phyloP scores from a whole-genome alignment of 768 basidiomycete genomes.

The Lactarius akahatsu region DNA sequence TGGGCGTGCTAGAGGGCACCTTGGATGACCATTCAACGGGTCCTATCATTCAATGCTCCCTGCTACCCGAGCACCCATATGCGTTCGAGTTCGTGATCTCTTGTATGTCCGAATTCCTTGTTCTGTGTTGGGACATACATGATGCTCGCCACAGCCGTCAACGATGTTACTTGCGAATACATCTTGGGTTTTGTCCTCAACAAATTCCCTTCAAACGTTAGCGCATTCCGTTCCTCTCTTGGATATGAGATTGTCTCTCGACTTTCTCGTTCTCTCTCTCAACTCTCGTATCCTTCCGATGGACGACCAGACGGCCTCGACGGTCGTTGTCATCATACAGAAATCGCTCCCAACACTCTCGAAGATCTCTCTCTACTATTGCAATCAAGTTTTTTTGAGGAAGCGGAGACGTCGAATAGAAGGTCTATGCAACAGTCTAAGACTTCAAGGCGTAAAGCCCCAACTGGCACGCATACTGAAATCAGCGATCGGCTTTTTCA shows the following conservation, averaged over 20 bases:
- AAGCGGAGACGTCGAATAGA: neutral
- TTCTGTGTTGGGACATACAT: neutral
- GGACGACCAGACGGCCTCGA: slow-evolving; percentile 3
- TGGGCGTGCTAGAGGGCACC: slow-evolving; percentile 5
- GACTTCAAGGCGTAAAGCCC: neutral
- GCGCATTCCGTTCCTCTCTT: neutral
- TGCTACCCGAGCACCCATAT: slow-evolving; percentile 13
- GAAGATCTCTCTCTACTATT: slow-evolving; percentile 9
- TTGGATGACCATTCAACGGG: slow-evolving; percentile 12
- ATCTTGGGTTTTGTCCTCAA: slow-evolving; percentile 1
- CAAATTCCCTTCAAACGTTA: neutral
- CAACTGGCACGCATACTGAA: neutral
- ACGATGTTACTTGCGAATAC: too few relatives aligned
- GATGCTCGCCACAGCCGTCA: slow-evolving; percentile 10
- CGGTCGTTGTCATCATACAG: neutral
- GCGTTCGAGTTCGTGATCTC: slow-evolving; percentile 20
- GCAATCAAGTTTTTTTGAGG: slow-evolving; percentile 2
- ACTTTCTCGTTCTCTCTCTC: slow-evolving; percentile 7
- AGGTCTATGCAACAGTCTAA: neutral
- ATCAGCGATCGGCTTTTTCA: slow-evolving; percentile 4
- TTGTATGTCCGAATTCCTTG: neutral
- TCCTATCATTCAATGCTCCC: slow-evolving; percentile 6
- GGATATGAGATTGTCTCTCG: slow-evolving; percentile 7
- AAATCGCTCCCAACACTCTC: neutral
- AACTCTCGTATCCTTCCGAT: slow-evolving; percentile 4